Base-by-base conservation (phyloP, 768 basidiomycete species). In the Royoungia palumana region DNA sequence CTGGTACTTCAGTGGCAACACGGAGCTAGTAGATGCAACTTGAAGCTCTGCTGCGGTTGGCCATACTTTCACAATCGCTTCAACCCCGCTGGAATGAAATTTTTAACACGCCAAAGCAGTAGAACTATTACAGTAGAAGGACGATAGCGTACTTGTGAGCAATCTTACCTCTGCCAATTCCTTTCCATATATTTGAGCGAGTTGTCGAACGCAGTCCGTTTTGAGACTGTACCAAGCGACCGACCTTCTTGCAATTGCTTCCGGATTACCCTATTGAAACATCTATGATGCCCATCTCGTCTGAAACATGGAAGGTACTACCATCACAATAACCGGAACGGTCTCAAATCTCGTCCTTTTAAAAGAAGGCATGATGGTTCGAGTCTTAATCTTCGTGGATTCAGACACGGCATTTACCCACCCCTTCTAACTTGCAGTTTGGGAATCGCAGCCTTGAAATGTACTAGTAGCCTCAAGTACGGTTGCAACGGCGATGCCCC, bases 61-160 rank as follows among this genome's bases (percentile, higher is more conserved):
- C 10, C 84, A 72, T 17, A 83, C 51, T 60, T 82, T 84, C 44
- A 77, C 66, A 0, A 77, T 74, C 11, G 74, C 75, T 53, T 83
- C 80, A 9, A 80, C 52, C 6, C 70, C 80, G 51, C 81, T 83
- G 49, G 5, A 28, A 45, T n/a, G 6, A 39, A 24, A 19, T n/a
- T 6, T 35, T 10, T 49, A 53, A 20, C 6, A 39, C 22, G 21
- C 2, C 38, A 25, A 5, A n/a, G 22, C 24, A 35, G n/a, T 2
- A 38, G n/a, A n/a, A n/a, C n/a, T n/a, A n/a, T n/a, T n/a, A 1
- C 24, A 25, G 24, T n/a, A n/a, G 24, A 12, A 35, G 2, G 30
- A 17, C 12, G 9, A 49, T 2, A 6, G 32, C 72, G 3, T 25
- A 83, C 85, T 79, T 85, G 53, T 77, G 72, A 1, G 80, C 71